A percentile compares a stretch with the other conserved stretches of the same genome.
phyloP scores from a whole-genome alignment of 176 grass and related monocot species.

The Eragrostis nindensis region DNA sequence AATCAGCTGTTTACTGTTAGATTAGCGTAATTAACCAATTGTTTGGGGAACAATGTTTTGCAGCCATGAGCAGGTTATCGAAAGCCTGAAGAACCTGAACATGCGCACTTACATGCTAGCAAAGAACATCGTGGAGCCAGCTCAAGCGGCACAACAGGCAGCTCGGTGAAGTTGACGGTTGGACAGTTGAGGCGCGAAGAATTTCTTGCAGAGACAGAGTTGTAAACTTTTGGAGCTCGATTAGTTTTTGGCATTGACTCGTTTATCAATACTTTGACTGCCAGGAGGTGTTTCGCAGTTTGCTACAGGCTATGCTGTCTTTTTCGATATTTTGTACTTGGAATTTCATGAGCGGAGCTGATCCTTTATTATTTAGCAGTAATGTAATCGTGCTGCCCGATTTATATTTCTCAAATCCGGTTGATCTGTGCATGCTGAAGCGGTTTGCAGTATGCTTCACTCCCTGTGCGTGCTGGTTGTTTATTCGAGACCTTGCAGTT shows the following conservation, averaged over 20 bases:
- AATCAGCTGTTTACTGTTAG: background rate
- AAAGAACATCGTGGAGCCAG: constrained; percentile 88
- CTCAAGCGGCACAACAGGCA: constrained; percentile 75
- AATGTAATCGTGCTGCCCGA: background rate
- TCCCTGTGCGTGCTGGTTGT: too few relatives aligned
- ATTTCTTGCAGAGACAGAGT: background rate
- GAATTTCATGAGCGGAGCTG: background rate
- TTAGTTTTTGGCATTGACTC: constrained; percentile 5
- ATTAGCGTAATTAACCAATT: background rate
- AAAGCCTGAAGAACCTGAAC: constrained; percentile 88
- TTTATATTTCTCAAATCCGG: background rate
- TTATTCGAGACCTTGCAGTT: too few relatives aligned
- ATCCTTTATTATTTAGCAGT: background rate
- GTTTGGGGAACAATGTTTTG: background rate
- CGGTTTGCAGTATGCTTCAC: background rate
- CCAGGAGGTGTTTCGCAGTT: background rate
- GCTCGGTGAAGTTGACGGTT: constrained; percentile 33
- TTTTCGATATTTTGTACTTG: background rate
- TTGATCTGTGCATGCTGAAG: background rate
- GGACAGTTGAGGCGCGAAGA: constrained; percentile 5
- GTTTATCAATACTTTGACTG: background rate
- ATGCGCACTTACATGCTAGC: constrained; percentile 79
- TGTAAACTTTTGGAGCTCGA: background rate
- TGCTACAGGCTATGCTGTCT: background rate
- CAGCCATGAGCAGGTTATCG: constrained; percentile 92